Percentiles rank a stretch among this genome's conserved stretches.
phyloP scores from a whole-genome alignment of 2,329 filamentous ascomycete genomes.

The Colletotrichum costaricense region DNA sequence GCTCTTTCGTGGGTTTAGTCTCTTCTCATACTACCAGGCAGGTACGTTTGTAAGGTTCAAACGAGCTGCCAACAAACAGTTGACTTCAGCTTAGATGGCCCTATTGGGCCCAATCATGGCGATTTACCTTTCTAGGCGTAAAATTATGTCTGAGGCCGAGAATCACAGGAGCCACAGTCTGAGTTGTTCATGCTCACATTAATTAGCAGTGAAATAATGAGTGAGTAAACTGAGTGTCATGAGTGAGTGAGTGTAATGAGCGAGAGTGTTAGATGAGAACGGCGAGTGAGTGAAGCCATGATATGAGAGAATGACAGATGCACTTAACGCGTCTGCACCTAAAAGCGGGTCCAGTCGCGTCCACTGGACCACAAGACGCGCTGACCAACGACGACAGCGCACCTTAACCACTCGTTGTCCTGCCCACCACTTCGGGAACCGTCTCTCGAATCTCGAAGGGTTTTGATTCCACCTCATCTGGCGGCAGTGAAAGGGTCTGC shows the following conservation, averaged over 20 bases:
- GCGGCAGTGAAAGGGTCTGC: not conserved
- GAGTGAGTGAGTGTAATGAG: not conserved
- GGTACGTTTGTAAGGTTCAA: too few species aligned
- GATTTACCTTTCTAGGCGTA: too few species aligned
- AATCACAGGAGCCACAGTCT: too few species aligned
- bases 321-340: conserved; percentile 17
- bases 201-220: not conserved
- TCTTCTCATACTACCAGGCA: too few species aligned
- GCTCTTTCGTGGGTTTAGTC: too few species aligned
- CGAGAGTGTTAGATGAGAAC: not conserved
- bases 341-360: conserved; percentile 17
- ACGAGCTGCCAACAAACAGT: too few species aligned
- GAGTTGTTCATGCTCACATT: too few species aligned
- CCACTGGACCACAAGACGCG: conserved; percentile 12
- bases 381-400: not conserved
- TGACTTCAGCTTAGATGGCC: too few species aligned
- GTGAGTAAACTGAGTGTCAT: not conserved
- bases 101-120: too few species aligned
- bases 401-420: not conserved
- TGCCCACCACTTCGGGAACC: not conserved
- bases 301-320: not conserved
- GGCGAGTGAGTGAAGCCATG: not conserved
- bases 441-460: not conserved
- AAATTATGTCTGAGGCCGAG: too few species aligned
- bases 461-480: not conserved